phyloP scores from a whole-genome alignment of 306 rosid species.

The Alnus rubra region DNA sequence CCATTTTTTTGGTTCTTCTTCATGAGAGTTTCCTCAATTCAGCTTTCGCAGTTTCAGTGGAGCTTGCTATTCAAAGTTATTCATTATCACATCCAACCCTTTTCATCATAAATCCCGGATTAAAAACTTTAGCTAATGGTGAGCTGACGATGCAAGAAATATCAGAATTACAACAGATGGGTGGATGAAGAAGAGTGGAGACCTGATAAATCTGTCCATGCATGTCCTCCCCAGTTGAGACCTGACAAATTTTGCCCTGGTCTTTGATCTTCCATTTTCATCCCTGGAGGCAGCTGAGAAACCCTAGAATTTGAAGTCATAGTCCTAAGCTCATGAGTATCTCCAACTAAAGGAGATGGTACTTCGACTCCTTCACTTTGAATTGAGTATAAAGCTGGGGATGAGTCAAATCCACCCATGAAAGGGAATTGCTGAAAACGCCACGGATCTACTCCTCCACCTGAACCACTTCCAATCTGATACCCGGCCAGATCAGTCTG shows the following conservation, averaged over 20 bases:
- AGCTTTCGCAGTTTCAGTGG: no score
- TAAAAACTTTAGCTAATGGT: not conserved
- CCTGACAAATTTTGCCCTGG: constrained; percentile 44
- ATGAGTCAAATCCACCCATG: constrained; percentile 53
- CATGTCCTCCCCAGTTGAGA: constrained; percentile 36
- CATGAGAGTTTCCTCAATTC: not conserved
- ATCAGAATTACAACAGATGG: constrained; percentile 53
- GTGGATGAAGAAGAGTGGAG: constrained; percentile 62
- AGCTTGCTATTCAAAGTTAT: not conserved
- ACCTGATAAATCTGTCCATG: constrained; percentile 72
- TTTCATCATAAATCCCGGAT: not conserved
- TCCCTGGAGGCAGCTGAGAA: constrained; percentile 41
- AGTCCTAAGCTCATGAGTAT: constrained; percentile 2
- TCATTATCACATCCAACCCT: not conserved
- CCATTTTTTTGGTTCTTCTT: constrained; percentile 19
- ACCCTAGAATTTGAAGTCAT: constrained; percentile 52
- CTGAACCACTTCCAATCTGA: constrained; percentile 43
- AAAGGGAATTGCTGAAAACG: constrained; percentile 67
- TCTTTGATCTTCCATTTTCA: constrained; percentile 51
- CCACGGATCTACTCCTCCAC: constrained; percentile 51
- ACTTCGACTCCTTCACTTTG: constrained; percentile 37
- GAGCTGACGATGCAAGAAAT: not conserved
- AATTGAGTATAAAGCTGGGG: constrained; percentile 44
- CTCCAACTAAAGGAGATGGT: constrained; percentile 37
- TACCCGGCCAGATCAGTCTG: constrained; percentile 49